Evolutionary conservation across 768 basidiomycete species (phyloP), one percentile per base, ranked within the genome.

Genomic region (Agaricus sinodeliciosus): DNA sequence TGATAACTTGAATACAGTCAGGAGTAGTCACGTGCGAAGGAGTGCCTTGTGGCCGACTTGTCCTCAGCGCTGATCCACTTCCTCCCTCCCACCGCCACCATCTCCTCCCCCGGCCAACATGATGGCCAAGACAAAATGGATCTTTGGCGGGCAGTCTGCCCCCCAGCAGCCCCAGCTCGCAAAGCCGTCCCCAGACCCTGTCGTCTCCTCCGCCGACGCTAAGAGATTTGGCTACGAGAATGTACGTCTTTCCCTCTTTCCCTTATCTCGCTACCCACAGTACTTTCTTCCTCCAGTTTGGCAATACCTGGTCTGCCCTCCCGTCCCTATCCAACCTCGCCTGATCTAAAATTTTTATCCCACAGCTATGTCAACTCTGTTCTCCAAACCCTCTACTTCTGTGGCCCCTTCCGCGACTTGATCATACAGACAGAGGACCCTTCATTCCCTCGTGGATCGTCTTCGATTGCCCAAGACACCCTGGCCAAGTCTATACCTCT

Each of bases 171-270:
- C 56, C 28, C 55, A 59, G 19, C 51, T 57, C 42, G 47, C 59
- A 36, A 72, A 72, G 44, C 62, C 68, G 5, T 55, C 61, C 41
- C 64, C 71, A 49, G 58, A 68, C 35, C 69, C 72, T 36, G 60
- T 65, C 44, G 61, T 72, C 56, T 72, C 75, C 44, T 73, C 80
- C 13, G 81, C 89, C 53, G 87, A 90, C 69, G 80, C 79, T 54
- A 92, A 93, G 76, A 86, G 83, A 64, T 95, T 94, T 74, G 95
- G 95, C n/a, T 75, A 96, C 49, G 95, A 96, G 76, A 98, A 98
- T 68, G 93, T 94, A 67, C 63, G 93, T 80, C 16, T 18, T 42
- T 45, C 25, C 49, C n/a, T 43, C 43, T 55, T 26, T 4, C 47
- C 31, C 36, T 47, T 27, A 34, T 37, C 16, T 43, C 18, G 11